Percentiles rank a stretch among this genome's conserved stretches.
phyloP scores from a whole-genome alignment of 208 protist genomes.

The Trichomonas tenax region DNA sequence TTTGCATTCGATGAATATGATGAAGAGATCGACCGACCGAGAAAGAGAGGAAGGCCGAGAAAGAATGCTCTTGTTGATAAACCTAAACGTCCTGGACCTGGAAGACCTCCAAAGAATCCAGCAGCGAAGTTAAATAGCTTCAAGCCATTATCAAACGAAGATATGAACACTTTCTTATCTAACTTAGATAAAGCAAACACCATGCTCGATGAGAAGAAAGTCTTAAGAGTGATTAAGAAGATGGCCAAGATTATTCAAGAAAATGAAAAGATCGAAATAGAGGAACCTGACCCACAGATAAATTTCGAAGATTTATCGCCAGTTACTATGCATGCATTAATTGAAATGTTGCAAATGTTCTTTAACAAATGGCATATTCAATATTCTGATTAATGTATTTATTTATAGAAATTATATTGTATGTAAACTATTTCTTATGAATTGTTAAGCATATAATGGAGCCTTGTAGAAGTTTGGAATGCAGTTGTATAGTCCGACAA shows the following conservation, averaged over 20 bases:
- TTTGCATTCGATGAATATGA: not conserved
- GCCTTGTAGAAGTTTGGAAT: no score
- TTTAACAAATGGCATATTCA: not conserved
- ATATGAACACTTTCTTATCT: not conserved
- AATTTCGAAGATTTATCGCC: not conserved
- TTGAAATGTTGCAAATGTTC: not conserved
- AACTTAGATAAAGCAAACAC: not conserved
- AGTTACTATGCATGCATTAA: not conserved
- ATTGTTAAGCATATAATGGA: no score
- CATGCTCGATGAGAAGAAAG: not conserved
- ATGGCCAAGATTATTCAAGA: not conserved
- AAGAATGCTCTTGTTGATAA: not conserved
- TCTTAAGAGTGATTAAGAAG: not conserved
- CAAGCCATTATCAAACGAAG: not conserved
- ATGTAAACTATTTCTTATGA: no score
- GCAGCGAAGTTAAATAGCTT: not conserved
- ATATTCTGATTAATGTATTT: not conserved
- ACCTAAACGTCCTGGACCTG: not conserved
- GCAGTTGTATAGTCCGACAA: no score
- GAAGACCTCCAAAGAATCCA: not conserved
- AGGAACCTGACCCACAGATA: not conserved
- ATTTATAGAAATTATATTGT: not conserved
- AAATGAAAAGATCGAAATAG: not conserved
- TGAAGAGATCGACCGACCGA: not conserved
- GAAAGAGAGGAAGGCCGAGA: not conserved